Evolutionary conservation across 805 yeast species (phyloP), one percentile per base, ranked within the genome.

Genomic region (Jamesozyma piceae): DNA sequence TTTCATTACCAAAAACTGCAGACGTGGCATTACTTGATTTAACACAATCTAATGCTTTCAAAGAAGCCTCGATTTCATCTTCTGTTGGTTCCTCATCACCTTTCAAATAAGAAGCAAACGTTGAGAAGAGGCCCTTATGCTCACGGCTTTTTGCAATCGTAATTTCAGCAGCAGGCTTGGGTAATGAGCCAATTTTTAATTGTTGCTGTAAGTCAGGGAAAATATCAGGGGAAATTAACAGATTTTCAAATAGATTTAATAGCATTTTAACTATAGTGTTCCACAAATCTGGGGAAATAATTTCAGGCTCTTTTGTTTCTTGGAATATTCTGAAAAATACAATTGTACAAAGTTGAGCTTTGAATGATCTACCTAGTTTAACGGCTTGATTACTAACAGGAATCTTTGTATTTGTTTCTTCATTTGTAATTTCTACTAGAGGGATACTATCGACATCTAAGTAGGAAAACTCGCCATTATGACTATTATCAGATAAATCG

Each of bases 81-180:
- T 85, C 94, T 2, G 94, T 76, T 11, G 99, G 99, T 60, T 90
- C 97, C 42, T 86, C 94, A 54, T 88, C 97, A 17, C 97, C 92
- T 49, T 92, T 85, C 62, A 92, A 73, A 55, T 88, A 90, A 0
- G 95, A 86, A 1, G 97, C 88, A 53, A 92, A 80, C 0, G 97
- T 84, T 0, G 95, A 84, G 43, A 92, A 75, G n/a, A 92, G 57
- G 2, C 97, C 95, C 52, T 78, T 83, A 30, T 78, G 74, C 1
- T 82, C 79, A 38, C 77, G 77, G 1, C 75, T 66, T 53, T 80
- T 73, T 30, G 76, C 77, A 34, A 86, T 74, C 8, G 79, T 72
- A 51, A 75, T 76, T 33, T 77, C 78, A 0, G 96, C 85, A 41
- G 72, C 71, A 3, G 86, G 82, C 46, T 68, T 73, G 1, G 81